Conservation (phyloP, 2,329 filamentous ascomycete species). For the Fusarium tanahbumbuense region DNA sequence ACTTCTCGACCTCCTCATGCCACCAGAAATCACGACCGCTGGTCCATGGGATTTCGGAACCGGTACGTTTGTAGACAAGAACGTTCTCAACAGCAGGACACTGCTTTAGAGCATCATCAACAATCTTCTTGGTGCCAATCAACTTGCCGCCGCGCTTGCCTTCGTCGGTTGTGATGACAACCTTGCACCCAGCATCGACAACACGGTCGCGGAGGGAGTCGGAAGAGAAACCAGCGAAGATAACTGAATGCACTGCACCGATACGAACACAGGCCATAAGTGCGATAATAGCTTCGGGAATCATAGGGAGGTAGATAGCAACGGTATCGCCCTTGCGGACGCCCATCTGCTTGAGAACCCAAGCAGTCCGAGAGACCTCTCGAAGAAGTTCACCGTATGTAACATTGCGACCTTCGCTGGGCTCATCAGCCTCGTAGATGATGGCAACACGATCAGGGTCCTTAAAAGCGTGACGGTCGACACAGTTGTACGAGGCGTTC, state of each 20-base stretch:
- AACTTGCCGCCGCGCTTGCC: conserved; percentile 97
- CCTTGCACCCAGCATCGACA: conserved; percentile 87
- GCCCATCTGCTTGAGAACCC: conserved; percentile 92
- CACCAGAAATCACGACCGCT: conserved; percentile 93
- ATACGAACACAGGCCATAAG: conserved; percentile 93
- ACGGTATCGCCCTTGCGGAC: conserved; percentile 98
- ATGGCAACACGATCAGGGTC: conserved; percentile 94
- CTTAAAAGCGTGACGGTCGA: conserved; percentile 96
- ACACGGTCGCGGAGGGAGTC: conserved; percentile 97
- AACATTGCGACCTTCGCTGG: conserved; percentile 85
- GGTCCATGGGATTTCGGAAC: conserved; percentile 91
- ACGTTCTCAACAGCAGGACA: conserved; percentile 88
- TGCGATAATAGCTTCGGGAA: conserved; percentile 92
- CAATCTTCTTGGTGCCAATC: conserved; percentile 98
- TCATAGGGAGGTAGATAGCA: conserved; percentile 98
- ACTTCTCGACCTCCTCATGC: conserved; percentile 98
- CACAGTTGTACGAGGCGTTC: conserved; percentile 97
- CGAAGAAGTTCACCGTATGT: conserved; percentile 94
- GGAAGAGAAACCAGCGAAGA: conserved; percentile 97
- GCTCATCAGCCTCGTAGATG: conserved; percentile 98
- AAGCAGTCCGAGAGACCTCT: conserved; percentile 88
- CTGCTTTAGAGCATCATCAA: conserved; percentile 96
- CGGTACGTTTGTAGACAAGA: conserved; percentile 95
- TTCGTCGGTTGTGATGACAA: conserved; percentile 97
- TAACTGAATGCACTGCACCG: conserved; percentile 94